phyloP scores from a whole-genome alignment of 2,329 filamentous ascomycete genomes.

The Cordyceps militaris region DNA sequence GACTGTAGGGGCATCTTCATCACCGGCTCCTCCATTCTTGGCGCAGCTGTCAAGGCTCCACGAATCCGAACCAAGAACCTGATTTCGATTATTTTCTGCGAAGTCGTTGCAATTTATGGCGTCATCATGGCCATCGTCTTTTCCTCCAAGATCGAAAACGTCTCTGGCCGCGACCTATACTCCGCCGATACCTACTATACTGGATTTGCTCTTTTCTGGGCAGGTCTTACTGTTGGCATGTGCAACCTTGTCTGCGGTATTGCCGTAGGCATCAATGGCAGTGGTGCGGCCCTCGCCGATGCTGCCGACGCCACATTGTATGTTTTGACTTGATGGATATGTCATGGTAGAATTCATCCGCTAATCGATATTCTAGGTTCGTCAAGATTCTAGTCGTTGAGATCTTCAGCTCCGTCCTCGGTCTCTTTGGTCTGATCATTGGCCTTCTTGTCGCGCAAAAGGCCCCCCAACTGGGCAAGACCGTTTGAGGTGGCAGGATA shows the following conservation, averaged over 20 bases:
- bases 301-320: conserved; percentile 86
- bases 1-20: conserved; percentile 88
- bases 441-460: conserved; percentile 83
- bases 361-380: conserved; percentile 54
- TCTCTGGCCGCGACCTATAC: conserved; percentile 59
- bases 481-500: conserved; percentile 14
- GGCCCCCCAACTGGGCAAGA: conserved; percentile 62
- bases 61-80: conserved; percentile 99
- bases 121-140: conserved; percentile 99
- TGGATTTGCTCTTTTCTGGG: conserved; percentile 93
- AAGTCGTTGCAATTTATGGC: conserved; percentile 99
- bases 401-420: conserved; percentile 96
- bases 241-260: conserved; percentile 97
- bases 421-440: conserved; percentile 92
- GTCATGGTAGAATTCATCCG: conserved; percentile 11
- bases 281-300: conserved; percentile 91
- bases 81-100: conserved; percentile 99
- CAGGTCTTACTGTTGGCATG: conserved; percentile 84
- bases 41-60: conserved; percentile 91
- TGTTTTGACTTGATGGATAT: conserved; percentile 26
- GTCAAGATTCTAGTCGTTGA: conserved; percentile 99
- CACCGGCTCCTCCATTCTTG: conserved; percentile 93
- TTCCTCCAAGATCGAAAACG: conserved; percentile 71
- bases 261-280: conserved; percentile 95
- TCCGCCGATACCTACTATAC: conserved; percentile 83